Evolutionary conservation across 2,329 filamentous ascomycete genomes (phyloP).

Genomic region (Alternaria triticimaculans): DNA sequence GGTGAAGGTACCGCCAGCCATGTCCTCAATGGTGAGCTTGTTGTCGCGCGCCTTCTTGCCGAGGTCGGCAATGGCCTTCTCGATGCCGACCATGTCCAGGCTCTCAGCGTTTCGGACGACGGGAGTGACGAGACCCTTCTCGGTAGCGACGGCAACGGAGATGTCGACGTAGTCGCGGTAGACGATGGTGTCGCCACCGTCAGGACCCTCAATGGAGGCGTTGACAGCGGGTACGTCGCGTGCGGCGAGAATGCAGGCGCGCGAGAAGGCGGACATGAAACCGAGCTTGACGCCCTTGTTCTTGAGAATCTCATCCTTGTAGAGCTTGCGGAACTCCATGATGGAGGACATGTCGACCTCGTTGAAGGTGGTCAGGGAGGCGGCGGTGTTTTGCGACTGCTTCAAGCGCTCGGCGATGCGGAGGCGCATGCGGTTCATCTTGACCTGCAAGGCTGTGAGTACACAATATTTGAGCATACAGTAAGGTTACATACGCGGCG

Average conservation of each 20-base stretch:
- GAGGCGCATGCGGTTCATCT: constrained; percentile 99
- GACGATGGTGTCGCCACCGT: constrained; percentile 95
- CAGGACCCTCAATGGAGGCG: constrained; percentile 93
- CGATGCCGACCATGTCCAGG: constrained; percentile 87
- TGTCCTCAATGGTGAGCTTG: constrained; percentile 98
- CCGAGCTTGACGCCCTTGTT: constrained; percentile 96
- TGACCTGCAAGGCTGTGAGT: constrained; percentile 68
- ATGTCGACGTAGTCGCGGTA: constrained; percentile 99
- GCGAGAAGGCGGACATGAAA: constrained; percentile 99
- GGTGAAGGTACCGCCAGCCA: constrained; percentile 97
- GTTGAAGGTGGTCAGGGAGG: constrained; percentile 97
- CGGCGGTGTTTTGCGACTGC: constrained; percentile 98
- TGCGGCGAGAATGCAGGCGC: constrained; percentile 89
- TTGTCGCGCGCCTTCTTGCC: constrained; percentile 97
- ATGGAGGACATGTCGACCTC: constrained; percentile 98
- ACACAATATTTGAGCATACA: background rate
- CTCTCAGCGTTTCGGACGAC: constrained; percentile 93
- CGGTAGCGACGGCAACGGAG: constrained; percentile 94
- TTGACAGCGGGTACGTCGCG: constrained; percentile 94
- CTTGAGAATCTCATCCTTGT: constrained; percentile 96
- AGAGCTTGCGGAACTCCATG: constrained; percentile 95
- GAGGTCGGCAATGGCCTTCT: constrained; percentile 88
- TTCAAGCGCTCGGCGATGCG: constrained; percentile 97
- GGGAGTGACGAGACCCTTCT: constrained; percentile 96
- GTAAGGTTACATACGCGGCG: constrained; percentile 70